Conservation (phyloP, 129 eudicot species). For the Tanacetum coccineum region DNA sequence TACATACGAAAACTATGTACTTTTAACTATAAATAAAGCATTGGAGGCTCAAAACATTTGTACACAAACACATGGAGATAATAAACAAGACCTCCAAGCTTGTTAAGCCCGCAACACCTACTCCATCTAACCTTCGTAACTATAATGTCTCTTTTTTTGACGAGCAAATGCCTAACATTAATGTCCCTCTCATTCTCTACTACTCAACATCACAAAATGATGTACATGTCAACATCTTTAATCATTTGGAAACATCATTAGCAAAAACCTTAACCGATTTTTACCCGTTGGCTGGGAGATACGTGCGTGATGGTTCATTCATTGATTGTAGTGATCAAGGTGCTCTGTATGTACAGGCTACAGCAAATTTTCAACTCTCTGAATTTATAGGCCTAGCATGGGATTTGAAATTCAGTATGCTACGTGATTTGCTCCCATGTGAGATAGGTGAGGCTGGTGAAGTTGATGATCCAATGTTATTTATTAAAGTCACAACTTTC, state of each 20-base stretch:
- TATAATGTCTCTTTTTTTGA: conserved; percentile 28
- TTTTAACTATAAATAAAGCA: too few species aligned
- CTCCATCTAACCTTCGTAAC: conserved; percentile 21
- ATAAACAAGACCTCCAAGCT: conserved; percentile 8
- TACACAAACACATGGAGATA: conserved; percentile 8
- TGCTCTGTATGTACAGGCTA: too few species aligned
- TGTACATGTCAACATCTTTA: background rate
- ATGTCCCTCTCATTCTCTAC: conserved; percentile 27
- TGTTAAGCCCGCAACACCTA: conserved; percentile 33
- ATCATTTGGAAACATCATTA: background rate
- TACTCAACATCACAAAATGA: conserved; percentile 17
- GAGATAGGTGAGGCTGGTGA: conserved; percentile 23
- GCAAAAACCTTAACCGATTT: too few species aligned
- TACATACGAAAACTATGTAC: too few species aligned
- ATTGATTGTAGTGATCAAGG: conserved; percentile 21
- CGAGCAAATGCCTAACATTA: conserved; percentile 25
- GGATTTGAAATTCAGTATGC: background rate
- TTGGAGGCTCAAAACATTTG: too few species aligned
- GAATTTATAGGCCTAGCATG: conserved; percentile 16
- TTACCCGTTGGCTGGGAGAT: conserved; percentile 38
- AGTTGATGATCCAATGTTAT: too few species aligned
- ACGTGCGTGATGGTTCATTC: background rate
- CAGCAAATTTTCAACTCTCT: background rate
- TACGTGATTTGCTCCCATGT: conserved; percentile 17
- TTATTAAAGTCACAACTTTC: too few species aligned